Percentiles rank a stretch among this genome's conserved stretches.
Conservation (phyloP, 805 yeast genomes). For the Metschnikowia peoriensis region DNA sequence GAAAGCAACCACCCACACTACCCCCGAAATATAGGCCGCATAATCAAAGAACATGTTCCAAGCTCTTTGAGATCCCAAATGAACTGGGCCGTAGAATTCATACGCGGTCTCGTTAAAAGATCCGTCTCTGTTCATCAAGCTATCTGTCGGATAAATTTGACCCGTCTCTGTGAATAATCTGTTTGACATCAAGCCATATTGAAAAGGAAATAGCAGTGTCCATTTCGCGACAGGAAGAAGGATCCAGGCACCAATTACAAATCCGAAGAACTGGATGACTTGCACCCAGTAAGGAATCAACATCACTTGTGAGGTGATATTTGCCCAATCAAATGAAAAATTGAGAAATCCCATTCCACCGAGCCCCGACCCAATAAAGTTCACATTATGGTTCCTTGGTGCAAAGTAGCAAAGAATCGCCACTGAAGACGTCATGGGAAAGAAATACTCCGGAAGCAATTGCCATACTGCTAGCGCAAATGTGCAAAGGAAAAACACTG, state of each 20-base stretch:
- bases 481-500: slow-evolving; percentile 36
- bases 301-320: slow-evolving; percentile 50
- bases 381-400: slow-evolving; percentile 38
- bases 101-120: slow-evolving; percentile 47
- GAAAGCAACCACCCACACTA: slow-evolving; percentile 44
- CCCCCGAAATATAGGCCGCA: slow-evolving; percentile 50
- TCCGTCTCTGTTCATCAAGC: slow-evolving; percentile 40
- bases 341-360: slow-evolving; percentile 53
- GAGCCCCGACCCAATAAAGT: slow-evolving; percentile 51
- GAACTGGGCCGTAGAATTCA: slow-evolving; percentile 43
- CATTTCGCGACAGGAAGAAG: slow-evolving; percentile 48
- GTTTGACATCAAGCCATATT: slow-evolving; percentile 49
- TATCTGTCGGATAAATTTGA: slow-evolving; percentile 38
- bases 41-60: slow-evolving; percentile 54
- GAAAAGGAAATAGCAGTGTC: slow-evolving; percentile 30
- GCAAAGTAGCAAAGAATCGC: slow-evolving; percentile 51
- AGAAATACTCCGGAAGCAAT: slow-evolving; percentile 47
- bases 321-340: slow-evolving; percentile 52
- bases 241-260: slow-evolving; percentile 48
- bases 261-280: slow-evolving; percentile 47
- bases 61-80: slow-evolving; percentile 47
- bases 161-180: slow-evolving; percentile 39
- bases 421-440: slow-evolving; percentile 49
- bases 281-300: slow-evolving; percentile 53
- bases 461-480: slow-evolving; percentile 36